Conservation (phyloP, 2,329 filamentous ascomycete species). For the Ophiocordyceps sinensis region DNA sequence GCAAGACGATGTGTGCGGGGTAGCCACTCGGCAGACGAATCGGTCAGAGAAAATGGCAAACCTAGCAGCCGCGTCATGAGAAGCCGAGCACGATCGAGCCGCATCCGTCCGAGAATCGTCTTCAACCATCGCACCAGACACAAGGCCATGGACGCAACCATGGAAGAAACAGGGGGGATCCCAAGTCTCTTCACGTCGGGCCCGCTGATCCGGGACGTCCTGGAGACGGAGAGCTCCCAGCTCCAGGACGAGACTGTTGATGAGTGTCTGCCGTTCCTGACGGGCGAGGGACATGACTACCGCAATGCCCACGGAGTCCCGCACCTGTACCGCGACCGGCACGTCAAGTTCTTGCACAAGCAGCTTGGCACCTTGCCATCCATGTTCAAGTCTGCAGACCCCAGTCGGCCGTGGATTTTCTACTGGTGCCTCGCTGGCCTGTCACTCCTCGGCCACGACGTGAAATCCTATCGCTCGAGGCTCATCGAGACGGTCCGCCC, state of each 20-base stretch:
- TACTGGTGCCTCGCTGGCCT: slow-evolving; percentile 83
- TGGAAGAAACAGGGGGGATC: slow-evolving; percentile 12
- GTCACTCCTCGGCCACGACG: slow-evolving; percentile 61
- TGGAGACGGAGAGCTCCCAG: slow-evolving; percentile 53
- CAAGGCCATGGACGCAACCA: slow-evolving; percentile 2
- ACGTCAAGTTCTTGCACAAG: slow-evolving; percentile 47
- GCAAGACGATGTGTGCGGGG: background rate
- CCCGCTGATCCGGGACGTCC: slow-evolving; percentile 49
- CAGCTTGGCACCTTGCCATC: slow-evolving; percentile 49
- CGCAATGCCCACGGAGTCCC: slow-evolving; percentile 64
- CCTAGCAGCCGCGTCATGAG: slow-evolving; percentile 14
- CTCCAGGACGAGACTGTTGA: slow-evolving; percentile 55
- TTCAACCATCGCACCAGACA: slow-evolving; percentile 13
- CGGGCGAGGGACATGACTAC: slow-evolving; percentile 30
- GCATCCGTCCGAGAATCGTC: slow-evolving; percentile 16
- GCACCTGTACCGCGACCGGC: slow-evolving; percentile 49
- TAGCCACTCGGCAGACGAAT: background rate
- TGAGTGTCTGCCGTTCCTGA: slow-evolving; percentile 54
- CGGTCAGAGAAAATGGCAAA: slow-evolving; percentile 8
- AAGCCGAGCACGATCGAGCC: slow-evolving; percentile 12
- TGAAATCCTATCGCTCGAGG: slow-evolving; percentile 48
- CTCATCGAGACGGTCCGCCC: slow-evolving; percentile 62
- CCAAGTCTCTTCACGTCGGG: slow-evolving; percentile 42
- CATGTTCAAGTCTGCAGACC: slow-evolving; percentile 61
- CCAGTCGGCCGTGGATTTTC: slow-evolving; percentile 82